Evolutionary conservation across 2,329 filamentous ascomycete genomes (phyloP).

Genomic region (Monilinia polystroma): DNA sequence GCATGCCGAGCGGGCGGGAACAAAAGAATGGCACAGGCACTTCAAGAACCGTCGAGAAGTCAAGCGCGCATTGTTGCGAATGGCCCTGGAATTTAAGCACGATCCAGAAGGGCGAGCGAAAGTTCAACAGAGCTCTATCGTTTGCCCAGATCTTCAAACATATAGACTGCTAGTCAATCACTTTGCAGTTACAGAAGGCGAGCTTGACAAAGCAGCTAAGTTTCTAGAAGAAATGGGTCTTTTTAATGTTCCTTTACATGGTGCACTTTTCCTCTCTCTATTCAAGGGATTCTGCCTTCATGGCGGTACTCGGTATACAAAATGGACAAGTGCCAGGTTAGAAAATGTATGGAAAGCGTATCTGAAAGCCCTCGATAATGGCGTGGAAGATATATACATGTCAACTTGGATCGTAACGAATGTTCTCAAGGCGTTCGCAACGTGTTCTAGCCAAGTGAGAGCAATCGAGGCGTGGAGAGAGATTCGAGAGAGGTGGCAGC

Average conservation of each 20-base stretch:
- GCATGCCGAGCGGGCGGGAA: conserved; percentile 29
- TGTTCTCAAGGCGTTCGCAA: conserved; percentile 62
- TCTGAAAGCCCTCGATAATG: conserved; percentile 52
- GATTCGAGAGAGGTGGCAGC: conserved; percentile 38
- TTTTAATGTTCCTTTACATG: conserved; percentile 67
- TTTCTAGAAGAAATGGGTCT: conserved; percentile 78
- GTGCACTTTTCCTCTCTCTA: conserved; percentile 74
- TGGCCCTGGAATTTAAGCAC: conserved; percentile 53
- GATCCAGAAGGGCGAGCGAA: conserved; percentile 53
- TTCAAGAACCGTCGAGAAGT: conserved; percentile 43
- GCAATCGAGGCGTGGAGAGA: conserved; percentile 38
- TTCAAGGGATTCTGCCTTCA: conserved; percentile 79
- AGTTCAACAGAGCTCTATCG: conserved; percentile 61
- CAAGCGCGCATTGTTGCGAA: conserved; percentile 57
- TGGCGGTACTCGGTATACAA: conserved; percentile 62
- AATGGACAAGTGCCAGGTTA: conserved; percentile 73
- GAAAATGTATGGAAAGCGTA: conserved; percentile 66
- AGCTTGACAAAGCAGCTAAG: conserved; percentile 67
- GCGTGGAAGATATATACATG: conserved; percentile 49
- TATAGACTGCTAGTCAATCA: conserved; percentile 78
- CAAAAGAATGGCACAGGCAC: conserved; percentile 40
- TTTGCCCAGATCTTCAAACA: conserved; percentile 74
- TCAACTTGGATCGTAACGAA: conserved; percentile 62
- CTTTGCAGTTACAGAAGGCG: conserved; percentile 65
- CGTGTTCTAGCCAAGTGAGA: conserved; percentile 40